phyloP scores from a whole-genome alignment of 2,329 filamentous ascomycete genomes.

The Neofusicoccum sp. region DNA sequence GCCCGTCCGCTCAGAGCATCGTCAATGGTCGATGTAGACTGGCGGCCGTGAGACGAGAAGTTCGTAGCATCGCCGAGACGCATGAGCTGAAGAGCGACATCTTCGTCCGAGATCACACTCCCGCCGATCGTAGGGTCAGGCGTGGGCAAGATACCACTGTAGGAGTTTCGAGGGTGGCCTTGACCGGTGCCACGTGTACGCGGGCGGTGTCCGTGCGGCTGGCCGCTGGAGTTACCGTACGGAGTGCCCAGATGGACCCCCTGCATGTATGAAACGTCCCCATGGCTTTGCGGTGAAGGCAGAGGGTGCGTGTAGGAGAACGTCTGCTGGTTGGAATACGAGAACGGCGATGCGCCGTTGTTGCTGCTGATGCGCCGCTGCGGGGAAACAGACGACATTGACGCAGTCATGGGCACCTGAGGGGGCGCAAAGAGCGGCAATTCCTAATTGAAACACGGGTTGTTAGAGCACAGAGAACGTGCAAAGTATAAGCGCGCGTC shows the following conservation, averaged over 20 bases:
- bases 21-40: conserved; percentile 88
- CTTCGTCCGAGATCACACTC: conserved; percentile 96
- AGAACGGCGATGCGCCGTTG: conserved; percentile 71
- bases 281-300: conserved; percentile 79
- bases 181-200: conserved; percentile 37
- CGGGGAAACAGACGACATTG: conserved; percentile 94
- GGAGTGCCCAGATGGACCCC: conserved; percentile 33
- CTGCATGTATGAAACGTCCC: conserved; percentile 36
- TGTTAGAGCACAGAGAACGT: conserved; percentile 18
- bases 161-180: conserved; percentile 43
- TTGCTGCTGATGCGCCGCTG: conserved; percentile 75
- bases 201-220: conserved; percentile 33
- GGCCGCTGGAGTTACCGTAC: conserved; percentile 34
- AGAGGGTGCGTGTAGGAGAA: conserved; percentile 75
- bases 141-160: conserved; percentile 63
- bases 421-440: conserved; percentile 89
- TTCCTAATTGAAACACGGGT: conserved; percentile 60
- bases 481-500: conserved; percentile 15
- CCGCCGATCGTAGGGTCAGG: conserved; percentile 90
- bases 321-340: conserved; percentile 72
- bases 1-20: conserved; percentile 90
- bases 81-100: conserved; percentile 96
- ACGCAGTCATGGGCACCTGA: conserved; percentile 77
- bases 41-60: conserved; percentile 80
- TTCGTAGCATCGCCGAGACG: conserved; percentile 91